Conservation (phyloP, 1,139 yeast genomes). For the Yamadazyma atlantica region DNA sequence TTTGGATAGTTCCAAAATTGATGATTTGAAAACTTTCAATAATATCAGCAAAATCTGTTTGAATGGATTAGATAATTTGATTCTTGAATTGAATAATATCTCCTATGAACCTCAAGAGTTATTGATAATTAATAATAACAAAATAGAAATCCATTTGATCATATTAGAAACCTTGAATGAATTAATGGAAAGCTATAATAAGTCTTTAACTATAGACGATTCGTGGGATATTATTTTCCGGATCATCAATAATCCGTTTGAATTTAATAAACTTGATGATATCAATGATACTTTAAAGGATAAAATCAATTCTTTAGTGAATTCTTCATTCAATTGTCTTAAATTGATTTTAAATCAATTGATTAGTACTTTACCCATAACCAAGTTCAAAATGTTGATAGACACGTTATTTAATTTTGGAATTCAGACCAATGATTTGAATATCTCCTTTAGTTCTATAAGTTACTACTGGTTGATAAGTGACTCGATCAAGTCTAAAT, state of each 20-base stretch:
- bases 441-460: constrained; percentile 85
- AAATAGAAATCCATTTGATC: constrained; percentile 65
- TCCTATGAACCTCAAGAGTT: constrained; percentile 24
- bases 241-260: constrained; percentile 69
- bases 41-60: constrained; percentile 21
- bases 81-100: constrained; percentile 26
- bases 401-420: constrained; percentile 74
- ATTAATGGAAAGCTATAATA: constrained; percentile 70
- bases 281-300: constrained; percentile 27
- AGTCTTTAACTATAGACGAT: constrained; percentile 36
- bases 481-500: constrained; percentile 56
- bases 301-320: constrained; percentile 49
- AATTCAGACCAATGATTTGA: constrained; percentile 67
- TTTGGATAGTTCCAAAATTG: constrained; percentile 33
- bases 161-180: constrained; percentile 63
- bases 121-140: constrained; percentile 45
- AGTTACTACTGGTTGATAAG: constrained; percentile 91
- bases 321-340: constrained; percentile 73
- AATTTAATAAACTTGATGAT: constrained; percentile 20
- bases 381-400: constrained; percentile 60
- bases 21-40: constrained; percentile 16
- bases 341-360: constrained; percentile 86
- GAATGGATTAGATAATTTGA: constrained; percentile 32
- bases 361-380: constrained; percentile 63
- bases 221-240: constrained; percentile 76